phyloP scores from a whole-genome alignment of 2,329 filamentous ascomycete species.

The Clarireedia hainanense region DNA sequence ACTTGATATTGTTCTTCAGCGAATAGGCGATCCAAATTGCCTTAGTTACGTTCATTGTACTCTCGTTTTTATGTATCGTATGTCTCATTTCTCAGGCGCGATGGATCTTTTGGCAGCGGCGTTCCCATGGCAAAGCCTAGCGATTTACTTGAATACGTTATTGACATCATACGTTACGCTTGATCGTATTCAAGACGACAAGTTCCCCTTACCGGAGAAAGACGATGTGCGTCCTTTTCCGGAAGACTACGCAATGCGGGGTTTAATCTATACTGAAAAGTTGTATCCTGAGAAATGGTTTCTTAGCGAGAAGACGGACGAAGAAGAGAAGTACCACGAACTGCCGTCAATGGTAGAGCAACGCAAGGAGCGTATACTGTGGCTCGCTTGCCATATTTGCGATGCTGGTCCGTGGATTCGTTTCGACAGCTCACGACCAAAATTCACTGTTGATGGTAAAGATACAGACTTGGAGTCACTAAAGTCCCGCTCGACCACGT shows the following conservation, averaged over 20 bases:
- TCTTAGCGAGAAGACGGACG: conserved; percentile 19
- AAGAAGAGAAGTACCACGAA: conserved; percentile 24
- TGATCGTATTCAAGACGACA: conserved; percentile 11
- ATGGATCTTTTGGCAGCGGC: conserved; percentile 11
- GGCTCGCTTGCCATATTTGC: conserved; percentile 15
- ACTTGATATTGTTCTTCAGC: conserved; percentile 13
- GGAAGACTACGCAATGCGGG: conserved; percentile 20
- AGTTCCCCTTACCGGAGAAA: conserved; percentile 19
- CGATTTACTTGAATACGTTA: conserved; percentile 16
- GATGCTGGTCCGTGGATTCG: conserved; percentile 4
- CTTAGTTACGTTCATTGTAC: conserved; percentile 19
- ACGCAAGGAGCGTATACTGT: conserved; percentile 22
- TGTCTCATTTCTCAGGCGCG: conserved; percentile 14
- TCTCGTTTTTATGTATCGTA: conserved; percentile 17
- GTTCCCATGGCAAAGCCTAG: conserved; percentile 18
- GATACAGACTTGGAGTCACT: neutral
- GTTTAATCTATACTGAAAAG: conserved; percentile 16
- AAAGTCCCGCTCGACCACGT: conserved; percentile 1
- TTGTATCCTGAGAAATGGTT: conserved; percentile 21
- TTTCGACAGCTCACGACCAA: conserved; percentile 4
- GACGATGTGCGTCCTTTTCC: conserved; percentile 18
- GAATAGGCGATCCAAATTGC: conserved; percentile 20
- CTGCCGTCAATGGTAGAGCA: conserved; percentile 22
- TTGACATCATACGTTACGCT: conserved; percentile 6
- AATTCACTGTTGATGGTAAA: conserved; percentile 2